Evolutionary conservation across 768 basidiomycete genomes (phyloP).

Genomic region (Lactifluus piperatus): DNA sequence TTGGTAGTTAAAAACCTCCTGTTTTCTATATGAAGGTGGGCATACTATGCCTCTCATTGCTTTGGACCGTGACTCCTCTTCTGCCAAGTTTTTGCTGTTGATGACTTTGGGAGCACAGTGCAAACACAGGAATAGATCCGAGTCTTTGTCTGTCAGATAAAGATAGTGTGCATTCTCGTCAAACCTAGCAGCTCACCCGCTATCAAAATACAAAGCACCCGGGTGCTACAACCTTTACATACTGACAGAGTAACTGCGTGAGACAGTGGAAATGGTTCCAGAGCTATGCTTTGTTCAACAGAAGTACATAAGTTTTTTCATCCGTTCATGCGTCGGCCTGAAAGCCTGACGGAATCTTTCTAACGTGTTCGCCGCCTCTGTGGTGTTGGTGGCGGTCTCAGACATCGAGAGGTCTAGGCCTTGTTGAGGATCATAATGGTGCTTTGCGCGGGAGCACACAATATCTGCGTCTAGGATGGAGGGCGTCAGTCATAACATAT

Average conservation of each 20-base stretch:
- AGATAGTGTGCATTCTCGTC: neutral
- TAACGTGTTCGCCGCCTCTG: constrained; percentile 34
- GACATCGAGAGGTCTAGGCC: constrained; percentile 51
- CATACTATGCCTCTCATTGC: too few relatives aligned
- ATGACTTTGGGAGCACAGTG: too few relatives aligned
- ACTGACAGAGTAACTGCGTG: too few relatives aligned
- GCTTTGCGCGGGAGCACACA: constrained; percentile 67
- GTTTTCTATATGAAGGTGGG: too few relatives aligned
- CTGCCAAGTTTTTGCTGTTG: too few relatives aligned
- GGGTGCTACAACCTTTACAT: neutral
- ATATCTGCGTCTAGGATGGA: constrained; percentile 60
- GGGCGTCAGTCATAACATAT: neutral
- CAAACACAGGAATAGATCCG: too few relatives aligned
- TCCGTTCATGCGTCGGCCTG: constrained; percentile 45
- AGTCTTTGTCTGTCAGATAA: neutral
- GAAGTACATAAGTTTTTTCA: constrained; percentile 34
- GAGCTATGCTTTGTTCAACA: constrained; percentile 22
- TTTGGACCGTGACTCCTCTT: too few relatives aligned
- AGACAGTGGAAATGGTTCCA: too few relatives aligned
- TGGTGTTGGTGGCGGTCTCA: constrained; percentile 33
- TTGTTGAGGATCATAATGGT: constrained; percentile 65
- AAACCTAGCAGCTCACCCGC: too few relatives aligned
- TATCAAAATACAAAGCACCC: too few relatives aligned
- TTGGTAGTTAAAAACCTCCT: too few relatives aligned
- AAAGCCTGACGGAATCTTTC: constrained; percentile 41